Percentiles rank a stretch among this genome's conserved stretches.
These are phyloP conservation scores for Cladosporium sp. DNA, from an alignment of 2,329 filamentous ascomycete genomes.

Conservation along the genomic window DNA sequence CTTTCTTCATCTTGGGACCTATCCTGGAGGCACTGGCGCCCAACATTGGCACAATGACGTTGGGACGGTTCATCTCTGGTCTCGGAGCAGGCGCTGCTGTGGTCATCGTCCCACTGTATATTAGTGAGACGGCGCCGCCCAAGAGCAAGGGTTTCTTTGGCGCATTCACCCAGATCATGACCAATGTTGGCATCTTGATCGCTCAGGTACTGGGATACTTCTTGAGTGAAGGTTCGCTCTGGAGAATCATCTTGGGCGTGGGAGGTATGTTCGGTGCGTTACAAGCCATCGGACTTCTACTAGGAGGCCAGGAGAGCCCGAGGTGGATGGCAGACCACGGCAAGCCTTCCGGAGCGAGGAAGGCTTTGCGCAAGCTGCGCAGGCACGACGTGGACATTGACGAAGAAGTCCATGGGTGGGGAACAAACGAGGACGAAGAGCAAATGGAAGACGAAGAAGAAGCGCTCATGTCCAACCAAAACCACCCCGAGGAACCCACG, in stretches of 20 bases:
- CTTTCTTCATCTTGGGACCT: conserved; percentile 74
- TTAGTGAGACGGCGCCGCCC: conserved; percentile 83
- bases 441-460: conserved; percentile 60
- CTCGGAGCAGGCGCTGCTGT: conserved; percentile 83
- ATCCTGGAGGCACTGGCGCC: conserved; percentile 68
- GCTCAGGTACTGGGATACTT: conserved; percentile 86
- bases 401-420: conserved; percentile 61
- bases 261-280: conserved; percentile 64
- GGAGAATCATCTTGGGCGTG: conserved; percentile 76
- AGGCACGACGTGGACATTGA: conserved; percentile 65
- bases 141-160: conserved; percentile 62
- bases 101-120: conserved; percentile 91
- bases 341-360: conserved; percentile 57
- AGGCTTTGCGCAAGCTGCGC: conserved; percentile 69
- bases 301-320: conserved; percentile 78
- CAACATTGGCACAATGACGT: conserved; percentile 61
- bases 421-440: conserved; percentile 28
- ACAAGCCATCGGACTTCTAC: conserved; percentile 66
- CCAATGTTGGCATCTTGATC: conserved; percentile 78
- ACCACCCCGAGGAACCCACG: conserved; percentile 14
- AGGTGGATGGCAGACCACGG: conserved; percentile 74
- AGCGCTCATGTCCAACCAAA: conserved; percentile 53
- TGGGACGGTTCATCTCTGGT: conserved; percentile 76
- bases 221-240: conserved; percentile 71
- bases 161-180: conserved; percentile 83